Conservation (phyloP, 495 filamentous ascomycete species). For the Thozetella sp. region DNA sequence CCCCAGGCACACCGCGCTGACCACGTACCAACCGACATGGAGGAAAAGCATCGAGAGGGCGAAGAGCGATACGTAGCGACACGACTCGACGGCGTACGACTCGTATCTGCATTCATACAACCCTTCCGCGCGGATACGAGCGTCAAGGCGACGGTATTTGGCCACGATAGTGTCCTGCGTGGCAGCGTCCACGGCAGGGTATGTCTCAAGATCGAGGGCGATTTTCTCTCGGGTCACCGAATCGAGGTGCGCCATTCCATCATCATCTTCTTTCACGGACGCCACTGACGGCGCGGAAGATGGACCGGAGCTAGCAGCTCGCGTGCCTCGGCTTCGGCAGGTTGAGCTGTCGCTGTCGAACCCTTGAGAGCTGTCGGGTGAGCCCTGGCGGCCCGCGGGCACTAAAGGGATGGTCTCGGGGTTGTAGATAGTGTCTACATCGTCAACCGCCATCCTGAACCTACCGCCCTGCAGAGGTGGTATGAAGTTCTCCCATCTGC, state of each 20-base stretch:
- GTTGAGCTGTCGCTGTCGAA: too few species aligned
- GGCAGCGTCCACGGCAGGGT: slow-evolving; percentile 73
- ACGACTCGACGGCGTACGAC: slow-evolving; percentile 74
- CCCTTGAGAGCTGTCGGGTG: too few species aligned
- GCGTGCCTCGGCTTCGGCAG: slow-evolving; percentile 14
- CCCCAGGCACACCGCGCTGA: slow-evolving; percentile 77
- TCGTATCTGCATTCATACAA: slow-evolving; percentile 87
- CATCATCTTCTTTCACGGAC: slow-evolving; percentile 42
- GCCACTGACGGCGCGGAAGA: slow-evolving; percentile 39
- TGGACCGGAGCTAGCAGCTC: slow-evolving; percentile 26
- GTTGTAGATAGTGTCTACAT: slow-evolving; percentile 33
- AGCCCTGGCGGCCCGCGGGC: too few species aligned
- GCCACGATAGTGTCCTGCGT: slow-evolving; percentile 79
- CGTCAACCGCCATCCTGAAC: slow-evolving; percentile 59
- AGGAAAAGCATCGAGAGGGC: slow-evolving; percentile 65
- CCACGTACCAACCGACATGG: slow-evolving; percentile 70
- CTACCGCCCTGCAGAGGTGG: slow-evolving; percentile 94
- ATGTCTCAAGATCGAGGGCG: slow-evolving; percentile 74
- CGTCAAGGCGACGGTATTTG: slow-evolving; percentile 77
- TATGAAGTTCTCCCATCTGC: slow-evolving; percentile 83
- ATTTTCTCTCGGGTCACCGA: slow-evolving; percentile 74
- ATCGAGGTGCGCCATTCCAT: slow-evolving; percentile 67
- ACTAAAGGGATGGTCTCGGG: slow-evolving; percentile 31
- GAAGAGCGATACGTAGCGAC: slow-evolving; percentile 77
- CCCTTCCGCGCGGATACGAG: slow-evolving; percentile 70